Conservation (phyloP, 2,329 filamentous ascomycete species). For the Aspergillus brasiliensis region DNA sequence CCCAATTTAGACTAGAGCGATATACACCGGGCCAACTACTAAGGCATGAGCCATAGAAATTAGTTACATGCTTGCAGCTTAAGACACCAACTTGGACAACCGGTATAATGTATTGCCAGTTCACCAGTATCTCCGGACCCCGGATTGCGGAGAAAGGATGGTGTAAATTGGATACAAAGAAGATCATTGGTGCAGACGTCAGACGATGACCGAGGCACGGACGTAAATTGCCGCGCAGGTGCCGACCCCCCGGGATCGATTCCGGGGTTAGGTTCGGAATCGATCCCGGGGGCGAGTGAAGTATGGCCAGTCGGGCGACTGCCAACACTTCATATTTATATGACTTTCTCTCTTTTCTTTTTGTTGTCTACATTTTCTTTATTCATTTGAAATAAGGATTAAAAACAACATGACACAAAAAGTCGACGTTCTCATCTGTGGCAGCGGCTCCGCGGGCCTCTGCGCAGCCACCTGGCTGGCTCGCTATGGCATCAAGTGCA, state of each 20-base stretch:
- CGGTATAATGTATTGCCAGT: neutral
- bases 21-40: neutral
- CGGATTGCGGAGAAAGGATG: neutral
- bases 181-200: neutral
- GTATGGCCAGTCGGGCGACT: neutral
- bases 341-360: neutral
- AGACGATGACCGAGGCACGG: neutral
- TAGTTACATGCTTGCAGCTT: neutral
- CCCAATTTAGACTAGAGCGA: neutral
- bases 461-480: conserved; percentile 64
- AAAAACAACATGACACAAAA: conserved; percentile 21
- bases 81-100: neutral
- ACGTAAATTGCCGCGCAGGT: neutral
- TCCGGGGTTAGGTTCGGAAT: conserved; percentile 16
- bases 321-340: neutral
- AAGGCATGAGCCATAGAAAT: no score
- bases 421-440: conserved; percentile 61
- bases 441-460: conserved; percentile 64
- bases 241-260: conserved; percentile 16
- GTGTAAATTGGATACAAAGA: neutral
- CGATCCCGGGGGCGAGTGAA: conserved; percentile 16
- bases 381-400: no score
- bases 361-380: neutral
- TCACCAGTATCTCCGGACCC: neutral
- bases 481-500: conserved; percentile 57